Base-by-base conservation (phyloP, 805 yeast genomes). In the Sugiyamaella qingdaonensis region DNA sequence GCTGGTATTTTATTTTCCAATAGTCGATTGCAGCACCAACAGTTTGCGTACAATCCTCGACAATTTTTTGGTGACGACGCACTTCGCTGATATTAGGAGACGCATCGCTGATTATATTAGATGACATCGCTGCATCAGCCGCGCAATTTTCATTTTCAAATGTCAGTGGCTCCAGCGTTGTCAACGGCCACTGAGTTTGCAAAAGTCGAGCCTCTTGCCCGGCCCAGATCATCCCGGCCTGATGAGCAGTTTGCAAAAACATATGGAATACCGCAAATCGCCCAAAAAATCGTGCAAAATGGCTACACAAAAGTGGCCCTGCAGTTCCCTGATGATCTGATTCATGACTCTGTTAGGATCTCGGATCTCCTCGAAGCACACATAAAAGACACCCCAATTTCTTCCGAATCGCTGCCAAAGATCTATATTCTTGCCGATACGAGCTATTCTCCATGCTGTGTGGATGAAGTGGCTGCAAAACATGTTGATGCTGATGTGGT, bases 401-500 rank as follows among this genome's bases (percentile, higher is more conserved):
- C 64, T 14, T 46, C 54, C 2, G 49, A 47, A 27, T 7, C 51
- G 47, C 13, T 13, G 48, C 36, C 53, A 18, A 64, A 62, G 48
- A 77, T 86, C 10, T 92, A 92, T 87, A 80, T 92, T 14, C 71
- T 94, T 35, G 99, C 98, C 0, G 99, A 94, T 64, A 92, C 99
- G 0, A 89, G 97, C 0, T 94, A 94, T 64, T 88, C 96, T 29
- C 77, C 96, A 0, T 94, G 99, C 68, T 94, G 99, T 70, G 85
- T 92, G 10, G 99, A 94, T 68, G 97, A 91, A 64, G 95, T 92
- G 27, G 98, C 99, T 0, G 95, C 97, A 0, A 91, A 87, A 64
- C 99, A 94, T 68, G 95, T 92, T 13, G 65, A 73, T 5, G 90
- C 94, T 5, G 96, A 92, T 58, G 70, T 86, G 3, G 88, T 94